Evolutionary conservation across 371 early-diverging fungal genomes (phyloP), one percentile per base, ranked within the genome.

Genomic region (Mucor irregularis): DNA sequence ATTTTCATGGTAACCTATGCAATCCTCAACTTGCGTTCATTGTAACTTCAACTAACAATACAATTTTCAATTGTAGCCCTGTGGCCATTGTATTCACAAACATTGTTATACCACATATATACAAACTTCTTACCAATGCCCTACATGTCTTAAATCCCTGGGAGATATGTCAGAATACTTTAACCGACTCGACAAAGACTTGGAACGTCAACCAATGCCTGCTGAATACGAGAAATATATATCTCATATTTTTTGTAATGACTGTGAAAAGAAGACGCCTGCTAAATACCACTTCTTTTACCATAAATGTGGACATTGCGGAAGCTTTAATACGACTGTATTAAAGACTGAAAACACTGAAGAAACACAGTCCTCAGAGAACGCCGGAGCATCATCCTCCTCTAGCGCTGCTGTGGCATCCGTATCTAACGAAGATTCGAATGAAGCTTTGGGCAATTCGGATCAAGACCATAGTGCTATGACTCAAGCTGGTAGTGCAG

Each of bases 31-130:
- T 35, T 17, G 13, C 11, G 17, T 39, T 22, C 22, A 26, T 11
- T 24, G 9, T 33, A 31, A 22, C 34, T 21, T 16, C 2, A 24
- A 11, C 19, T 26, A 22, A 45, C 17, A 14, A 5, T 22, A n/a
- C n/a, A n/a, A n/a, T 56, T 7, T 56, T 22, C 43, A 56, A 13
- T 45, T 42, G 21, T 70, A 94, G 87, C 87, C 88, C 4, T 99
- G 99, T 71, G 94, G 96, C 5, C 99, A 99, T 72, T 84, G 93
- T 60, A 95, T 99, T 39, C 99, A 99, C 74, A 78, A 87, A 64
- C 78, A 83, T 55, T 95, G 99, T 56, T 87, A 91, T 61, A 74
- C 85, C 16, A 87, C 89, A 37, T 90, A 95, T 64, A 82, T 93
- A 40, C 85, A 89, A 62, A 88, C 88, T 3, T 90, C 92, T 1